Percentiles rank a stretch among this genome's conserved stretches.
Conservation (phyloP, 768 basidiomycete species). For the Naganishia friedmannii region DNA sequence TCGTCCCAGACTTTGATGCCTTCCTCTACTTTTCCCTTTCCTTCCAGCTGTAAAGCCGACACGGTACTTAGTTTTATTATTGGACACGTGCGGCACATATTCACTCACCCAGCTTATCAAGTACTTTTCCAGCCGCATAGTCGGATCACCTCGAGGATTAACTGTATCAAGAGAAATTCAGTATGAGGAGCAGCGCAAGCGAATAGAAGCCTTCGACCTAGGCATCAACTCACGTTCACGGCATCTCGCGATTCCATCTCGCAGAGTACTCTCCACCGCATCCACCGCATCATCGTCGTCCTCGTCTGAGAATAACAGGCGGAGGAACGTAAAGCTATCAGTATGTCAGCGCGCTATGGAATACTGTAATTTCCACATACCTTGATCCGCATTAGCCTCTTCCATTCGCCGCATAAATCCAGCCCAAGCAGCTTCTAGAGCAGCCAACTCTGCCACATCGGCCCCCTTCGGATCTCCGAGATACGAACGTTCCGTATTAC, state of each 20-base stretch:
- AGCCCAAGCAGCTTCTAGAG: conserved; percentile 30
- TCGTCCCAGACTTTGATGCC: conserved; percentile 61
- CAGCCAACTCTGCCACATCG: conserved; percentile 27
- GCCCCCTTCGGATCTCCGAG: conserved; percentile 5
- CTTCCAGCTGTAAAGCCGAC: conserved; percentile 35
- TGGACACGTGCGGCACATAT: not conserved
- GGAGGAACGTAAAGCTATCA: not conserved
- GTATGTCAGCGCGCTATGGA: not conserved
- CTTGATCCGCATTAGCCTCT: conserved; percentile 23
- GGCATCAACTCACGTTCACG: conserved; percentile 31
- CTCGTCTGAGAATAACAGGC: conserved; percentile 31
- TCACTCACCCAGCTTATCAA: conserved; percentile 68
- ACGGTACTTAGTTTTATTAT: conserved; percentile 15
- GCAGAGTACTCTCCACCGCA: conserved; percentile 37
- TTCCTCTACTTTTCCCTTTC: conserved; percentile 38
- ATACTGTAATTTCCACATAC: conserved; percentile 17
- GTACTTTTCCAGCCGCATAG: conserved; percentile 77
- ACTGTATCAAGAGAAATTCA: conserved; percentile 52
- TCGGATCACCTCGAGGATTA: conserved; percentile 68
- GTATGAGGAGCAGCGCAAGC: not conserved
- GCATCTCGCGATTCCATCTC: conserved; percentile 36
- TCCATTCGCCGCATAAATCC: conserved; percentile 28
- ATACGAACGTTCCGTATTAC: not conserved
- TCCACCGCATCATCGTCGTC: conserved; percentile 27
- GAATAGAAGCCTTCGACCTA: not conserved